Percentiles rank a stretch among this genome's conserved stretches.
These are phyloP conservation scores for Gynostemma pentaphyllum DNA, from an alignment of 306 rosid species.

Conservation along the genomic window DNA sequence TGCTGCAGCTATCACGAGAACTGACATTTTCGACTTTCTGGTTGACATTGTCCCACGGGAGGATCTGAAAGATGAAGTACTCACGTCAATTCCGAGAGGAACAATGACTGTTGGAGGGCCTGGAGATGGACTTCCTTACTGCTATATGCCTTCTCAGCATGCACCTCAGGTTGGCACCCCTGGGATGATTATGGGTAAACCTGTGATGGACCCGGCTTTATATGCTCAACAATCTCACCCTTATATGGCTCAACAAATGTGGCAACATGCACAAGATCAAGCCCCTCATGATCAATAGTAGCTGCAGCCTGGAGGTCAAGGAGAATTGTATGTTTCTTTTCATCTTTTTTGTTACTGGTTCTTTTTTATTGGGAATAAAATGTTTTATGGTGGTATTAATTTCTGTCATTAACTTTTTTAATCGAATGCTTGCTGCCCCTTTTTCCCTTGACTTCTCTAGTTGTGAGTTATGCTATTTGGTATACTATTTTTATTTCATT, in stretches of 20 bases:
- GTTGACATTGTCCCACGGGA: constrained; percentile 56
- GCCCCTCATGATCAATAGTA: constrained; percentile 40
- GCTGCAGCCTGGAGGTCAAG: constrained; percentile 4
- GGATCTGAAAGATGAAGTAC: constrained; percentile 54
- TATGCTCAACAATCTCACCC: constrained; percentile 40
- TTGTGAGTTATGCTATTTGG: too few species aligned
- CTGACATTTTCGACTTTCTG: constrained; percentile 51
- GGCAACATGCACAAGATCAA: constrained; percentile 44
- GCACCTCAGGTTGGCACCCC: constrained; percentile 37
- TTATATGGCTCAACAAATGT: constrained; percentile 48
- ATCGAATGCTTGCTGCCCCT: too few species aligned
- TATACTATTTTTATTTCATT: too few species aligned
- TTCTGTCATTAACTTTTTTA: too few species aligned
- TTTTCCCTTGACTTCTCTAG: too few species aligned
- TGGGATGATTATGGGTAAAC: constrained; percentile 51
- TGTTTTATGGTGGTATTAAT: constrained; percentile 1
- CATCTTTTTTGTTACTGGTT: background rate
- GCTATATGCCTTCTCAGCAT: constrained; percentile 31
- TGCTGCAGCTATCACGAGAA: constrained; percentile 54
- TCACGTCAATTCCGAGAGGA: constrained; percentile 46
- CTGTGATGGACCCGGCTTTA: constrained; percentile 39
- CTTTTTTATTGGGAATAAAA: background rate
- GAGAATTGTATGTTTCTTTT: constrained; percentile 17
- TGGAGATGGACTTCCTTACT: constrained; percentile 24
- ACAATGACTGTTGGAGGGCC: constrained; percentile 26